Conservation (phyloP, 805 yeast genomes). For the Millerozyma acaciae region DNA sequence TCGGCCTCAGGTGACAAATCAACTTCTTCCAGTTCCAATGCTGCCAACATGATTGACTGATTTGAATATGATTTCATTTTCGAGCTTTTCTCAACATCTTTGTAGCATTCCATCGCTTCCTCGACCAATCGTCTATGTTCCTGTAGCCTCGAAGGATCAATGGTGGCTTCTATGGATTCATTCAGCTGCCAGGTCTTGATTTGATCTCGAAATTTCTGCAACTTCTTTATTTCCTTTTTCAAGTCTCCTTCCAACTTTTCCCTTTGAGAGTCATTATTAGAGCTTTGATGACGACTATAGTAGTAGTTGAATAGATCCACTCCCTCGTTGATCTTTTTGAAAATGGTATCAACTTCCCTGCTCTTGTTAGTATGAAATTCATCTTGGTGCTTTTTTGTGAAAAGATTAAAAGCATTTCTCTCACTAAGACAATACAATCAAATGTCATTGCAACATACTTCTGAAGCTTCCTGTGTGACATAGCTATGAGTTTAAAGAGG, state of each 20-base stretch:
- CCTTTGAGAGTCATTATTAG: slow-evolving; percentile 39
- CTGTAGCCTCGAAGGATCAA: slow-evolving; percentile 24
- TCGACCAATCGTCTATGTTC: slow-evolving; percentile 39
- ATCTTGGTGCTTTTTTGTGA: not conserved
- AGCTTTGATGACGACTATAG: slow-evolving; percentile 39
- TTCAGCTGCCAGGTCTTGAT: slow-evolving; percentile 44
- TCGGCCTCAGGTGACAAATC: slow-evolving; percentile 29
- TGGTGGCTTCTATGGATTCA: slow-evolving; percentile 24
- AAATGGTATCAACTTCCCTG: slow-evolving; percentile 40
- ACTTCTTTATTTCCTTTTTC: slow-evolving; percentile 43
- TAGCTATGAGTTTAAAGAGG: too few species aligned
- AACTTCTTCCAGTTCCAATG: slow-evolving; percentile 28
- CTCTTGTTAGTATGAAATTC: slow-evolving; percentile 5
- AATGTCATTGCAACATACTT: slow-evolving; percentile 24
- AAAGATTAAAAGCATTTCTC: not conserved
- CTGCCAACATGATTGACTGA: slow-evolving; percentile 43
- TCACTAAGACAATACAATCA: not conserved
- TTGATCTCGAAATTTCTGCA: slow-evolving; percentile 44
- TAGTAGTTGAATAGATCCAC: slow-evolving; percentile 43
- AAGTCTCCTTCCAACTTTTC: slow-evolving; percentile 42
- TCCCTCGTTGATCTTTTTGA: slow-evolving; percentile 44
- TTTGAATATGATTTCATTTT: slow-evolving; percentile 44
- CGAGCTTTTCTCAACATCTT: slow-evolving; percentile 40
- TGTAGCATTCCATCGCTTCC: slow-evolving; percentile 44
- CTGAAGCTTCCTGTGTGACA: slow-evolving; percentile 33